A percentile compares a stretch with the other conserved stretches of the same genome.
Evolutionary conservation across 805 yeast genomes (phyloP).

Genomic region (Tetrapisispora namnaoensis): DNA sequence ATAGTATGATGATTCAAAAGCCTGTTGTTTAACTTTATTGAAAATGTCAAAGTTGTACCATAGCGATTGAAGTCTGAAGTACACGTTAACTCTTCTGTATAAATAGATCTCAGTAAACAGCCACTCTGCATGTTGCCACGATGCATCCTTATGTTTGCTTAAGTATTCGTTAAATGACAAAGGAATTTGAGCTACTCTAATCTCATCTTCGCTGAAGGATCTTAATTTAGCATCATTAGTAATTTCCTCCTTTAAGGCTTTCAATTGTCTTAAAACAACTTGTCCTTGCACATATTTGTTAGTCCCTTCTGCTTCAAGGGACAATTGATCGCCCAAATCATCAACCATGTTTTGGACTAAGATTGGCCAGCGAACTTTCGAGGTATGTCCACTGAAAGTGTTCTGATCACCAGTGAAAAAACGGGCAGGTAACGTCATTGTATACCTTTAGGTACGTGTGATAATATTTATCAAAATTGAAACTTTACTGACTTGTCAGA

Average conservation of each 20-base stretch:
- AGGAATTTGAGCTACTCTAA: slow-evolving; percentile 34
- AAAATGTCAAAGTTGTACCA: slow-evolving; percentile 62
- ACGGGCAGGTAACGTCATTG: slow-evolving; percentile 9
- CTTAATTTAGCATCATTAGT: slow-evolving; percentile 33
- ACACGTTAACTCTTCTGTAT: slow-evolving; percentile 53
- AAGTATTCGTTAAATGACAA: slow-evolving; percentile 50
- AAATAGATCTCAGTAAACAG: slow-evolving; percentile 74
- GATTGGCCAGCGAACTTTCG: slow-evolving; percentile 77
- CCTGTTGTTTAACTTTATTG: slow-evolving; percentile 53
- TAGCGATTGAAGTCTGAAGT: slow-evolving; percentile 31
- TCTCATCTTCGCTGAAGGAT: slow-evolving; percentile 36
- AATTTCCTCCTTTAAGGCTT: slow-evolving; percentile 37
- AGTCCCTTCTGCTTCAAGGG: slow-evolving; percentile 17
- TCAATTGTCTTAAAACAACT: slow-evolving; percentile 34
- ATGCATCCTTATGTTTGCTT: slow-evolving; percentile 24
- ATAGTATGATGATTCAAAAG: slow-evolving; percentile 61
- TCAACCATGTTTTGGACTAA: slow-evolving; percentile 59
- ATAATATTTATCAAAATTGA: no score
- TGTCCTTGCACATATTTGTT: slow-evolving; percentile 37
- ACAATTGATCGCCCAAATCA: slow-evolving; percentile 41
- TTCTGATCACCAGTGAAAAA: slow-evolving; percentile 58
- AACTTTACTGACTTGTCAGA: no score
- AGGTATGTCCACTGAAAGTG: slow-evolving; percentile 79
- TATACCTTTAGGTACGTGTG: no score
- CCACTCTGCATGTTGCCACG: slow-evolving; percentile 91